Evolutionary conservation across 345 rosid genomes (phyloP).

Genomic region (Camelina laxa): DNA sequence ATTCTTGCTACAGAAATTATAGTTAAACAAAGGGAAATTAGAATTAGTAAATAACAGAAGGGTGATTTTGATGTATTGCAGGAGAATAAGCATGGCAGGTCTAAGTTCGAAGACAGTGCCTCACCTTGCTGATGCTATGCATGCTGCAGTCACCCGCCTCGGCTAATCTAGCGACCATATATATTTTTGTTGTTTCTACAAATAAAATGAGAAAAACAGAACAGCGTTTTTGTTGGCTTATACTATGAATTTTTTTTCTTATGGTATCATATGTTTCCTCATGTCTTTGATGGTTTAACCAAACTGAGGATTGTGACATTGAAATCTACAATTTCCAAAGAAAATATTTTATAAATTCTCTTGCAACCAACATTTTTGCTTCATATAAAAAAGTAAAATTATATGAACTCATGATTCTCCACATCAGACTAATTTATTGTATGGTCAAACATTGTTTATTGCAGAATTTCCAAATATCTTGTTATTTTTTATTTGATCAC

Average conservation of each 20-base stretch:
- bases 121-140: conserved; percentile 71
- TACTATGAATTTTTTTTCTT: neutral
- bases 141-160: conserved; percentile 62
- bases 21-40: conserved; percentile 10
- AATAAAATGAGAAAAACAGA: conserved; percentile 18
- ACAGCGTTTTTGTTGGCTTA: conserved; percentile 31
- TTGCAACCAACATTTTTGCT: neutral
- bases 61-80: conserved; percentile 44
- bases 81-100: conserved; percentile 88
- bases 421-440: neutral
- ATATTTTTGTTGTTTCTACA: conserved; percentile 1
- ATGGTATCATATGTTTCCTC: conserved; percentile 16
- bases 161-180: conserved; percentile 31
- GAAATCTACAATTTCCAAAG: neutral
- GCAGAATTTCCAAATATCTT: neutral
- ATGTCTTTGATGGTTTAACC: conserved; percentile 12
- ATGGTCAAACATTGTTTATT: neutral
- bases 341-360: neutral
- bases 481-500: neutral
- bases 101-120: conserved; percentile 67
- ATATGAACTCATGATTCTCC: neutral
- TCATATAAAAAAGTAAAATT: neutral
- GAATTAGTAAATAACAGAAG: conserved; percentile 4
- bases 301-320: conserved; percentile 11
- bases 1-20: neutral